Percentiles rank a stretch among this genome's conserved stretches.
phyloP scores from a whole-genome alignment of 495 filamentous ascomycete genomes.

The Sporormia fimetaria region DNA sequence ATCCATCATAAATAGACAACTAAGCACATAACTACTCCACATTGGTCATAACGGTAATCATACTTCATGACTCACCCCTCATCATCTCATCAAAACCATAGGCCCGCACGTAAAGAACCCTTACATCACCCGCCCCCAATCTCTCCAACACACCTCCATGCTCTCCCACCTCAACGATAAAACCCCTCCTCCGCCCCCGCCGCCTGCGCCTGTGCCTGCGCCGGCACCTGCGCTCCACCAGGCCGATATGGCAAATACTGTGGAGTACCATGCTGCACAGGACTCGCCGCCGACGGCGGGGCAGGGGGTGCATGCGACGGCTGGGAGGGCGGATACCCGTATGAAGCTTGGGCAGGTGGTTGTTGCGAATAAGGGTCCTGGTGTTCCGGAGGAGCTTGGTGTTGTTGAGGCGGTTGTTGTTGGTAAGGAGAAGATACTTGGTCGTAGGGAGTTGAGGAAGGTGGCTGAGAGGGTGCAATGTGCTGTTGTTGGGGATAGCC shows the following conservation, averaged over 20 bases:
- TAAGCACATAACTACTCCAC: too few species aligned
- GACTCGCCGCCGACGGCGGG: slow-evolving; percentile 11
- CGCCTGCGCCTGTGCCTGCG: slow-evolving; percentile 3
- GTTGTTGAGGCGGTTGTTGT: slow-evolving; percentile 7
- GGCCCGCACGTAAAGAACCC: too few species aligned
- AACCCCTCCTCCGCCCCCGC: slow-evolving; percentile 21
- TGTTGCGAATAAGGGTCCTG: slow-evolving; percentile 19
- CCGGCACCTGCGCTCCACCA: slow-evolving; percentile 8
- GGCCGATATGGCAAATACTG: slow-evolving; percentile 22
- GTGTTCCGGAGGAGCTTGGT: slow-evolving; percentile 5
- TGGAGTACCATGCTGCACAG: slow-evolving; percentile 5
- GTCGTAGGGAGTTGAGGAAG: slow-evolving; percentile 21
- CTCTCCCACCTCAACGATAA: slow-evolving; percentile 16
- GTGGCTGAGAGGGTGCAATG: too few species aligned
- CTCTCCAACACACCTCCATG: too few species aligned
- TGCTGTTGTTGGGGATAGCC: neutral
- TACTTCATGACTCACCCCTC: too few species aligned
- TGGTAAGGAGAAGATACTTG: slow-evolving; percentile 9
- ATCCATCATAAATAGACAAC: too few species aligned
- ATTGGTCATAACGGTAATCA: too few species aligned
- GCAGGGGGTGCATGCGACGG: slow-evolving; percentile 17
- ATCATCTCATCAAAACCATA: too few species aligned
- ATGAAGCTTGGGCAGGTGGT: slow-evolving; percentile 5
- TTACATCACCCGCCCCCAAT: too few species aligned
- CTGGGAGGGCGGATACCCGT: slow-evolving; percentile 16